Conservation (phyloP, 768 basidiomycete species). For the Boletus sp. region DNA sequence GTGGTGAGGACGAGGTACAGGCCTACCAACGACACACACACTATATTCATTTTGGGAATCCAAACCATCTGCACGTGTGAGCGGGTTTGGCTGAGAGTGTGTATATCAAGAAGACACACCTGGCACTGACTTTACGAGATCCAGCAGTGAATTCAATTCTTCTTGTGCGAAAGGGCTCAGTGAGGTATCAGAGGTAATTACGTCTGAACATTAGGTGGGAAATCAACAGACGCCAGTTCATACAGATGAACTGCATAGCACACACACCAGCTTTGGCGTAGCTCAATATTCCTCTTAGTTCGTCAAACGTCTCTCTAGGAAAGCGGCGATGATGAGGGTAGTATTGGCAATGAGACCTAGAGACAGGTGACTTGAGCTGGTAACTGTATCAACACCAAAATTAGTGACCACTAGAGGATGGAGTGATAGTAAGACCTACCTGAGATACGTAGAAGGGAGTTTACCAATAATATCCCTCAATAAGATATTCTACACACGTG, state of each 20-base stretch:
- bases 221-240: no score
- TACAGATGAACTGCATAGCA: neutral
- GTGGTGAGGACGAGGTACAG: conserved; percentile 1
- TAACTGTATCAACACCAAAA: neutral
- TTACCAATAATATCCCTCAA: neutral
- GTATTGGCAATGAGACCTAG: neutral
- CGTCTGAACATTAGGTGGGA: conserved; percentile 28
- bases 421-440: neutral
- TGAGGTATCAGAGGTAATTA: conserved; percentile 37
- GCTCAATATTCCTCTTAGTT: conserved; percentile 1
- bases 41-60: neutral
- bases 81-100: neutral
- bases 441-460: neutral
- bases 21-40: neutral
- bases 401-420: neutral
- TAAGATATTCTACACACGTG: neutral
- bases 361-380: neutral
- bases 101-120: neutral
- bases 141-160: conserved; percentile 36
- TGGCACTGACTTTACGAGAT: conserved; percentile 19
- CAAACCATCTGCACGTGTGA: neutral
- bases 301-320: neutral
- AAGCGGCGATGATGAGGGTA: conserved; percentile 22
- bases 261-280: conserved; percentile 3
- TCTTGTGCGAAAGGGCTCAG: conserved; percentile 36